Evolutionary conservation across 768 basidiomycete genomes (phyloP).

Genomic region (Agrocybe pediades): DNA sequence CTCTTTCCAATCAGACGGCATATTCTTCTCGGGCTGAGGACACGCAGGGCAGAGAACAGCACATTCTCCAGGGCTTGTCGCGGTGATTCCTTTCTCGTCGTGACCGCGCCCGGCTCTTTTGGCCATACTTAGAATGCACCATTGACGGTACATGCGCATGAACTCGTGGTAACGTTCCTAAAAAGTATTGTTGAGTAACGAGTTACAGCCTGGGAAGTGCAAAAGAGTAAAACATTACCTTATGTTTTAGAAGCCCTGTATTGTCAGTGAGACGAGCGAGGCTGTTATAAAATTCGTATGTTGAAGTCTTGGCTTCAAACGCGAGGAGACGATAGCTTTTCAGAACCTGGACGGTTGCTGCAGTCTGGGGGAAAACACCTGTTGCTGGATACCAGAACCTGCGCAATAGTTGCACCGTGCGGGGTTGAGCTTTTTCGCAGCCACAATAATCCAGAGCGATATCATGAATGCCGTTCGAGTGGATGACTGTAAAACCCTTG

Average conservation of each 20-base stretch:
- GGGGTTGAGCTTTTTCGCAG: conserved; percentile 17
- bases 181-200: not conserved
- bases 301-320: conserved; percentile 31
- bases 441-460: conserved; percentile 34
- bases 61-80: conserved; percentile 16
- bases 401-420: conserved; percentile 32
- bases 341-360: conserved; percentile 29
- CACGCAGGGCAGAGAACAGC: conserved; percentile 25
- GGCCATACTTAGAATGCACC: conserved; percentile 17
- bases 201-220: not conserved
- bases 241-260: conserved; percentile 17
- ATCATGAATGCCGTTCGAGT: conserved; percentile 30
- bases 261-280: conserved; percentile 30
- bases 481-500: conserved; percentile 32
- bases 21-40: conserved; percentile 20
- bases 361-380: conserved; percentile 23
- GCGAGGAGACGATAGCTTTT: conserved; percentile 31
- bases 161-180: conserved; percentile 20
- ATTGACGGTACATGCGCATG: conserved; percentile 18
- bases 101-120: conserved; percentile 19
- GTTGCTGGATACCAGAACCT: conserved; percentile 31
- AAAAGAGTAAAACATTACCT: not conserved
- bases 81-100: conserved; percentile 5
- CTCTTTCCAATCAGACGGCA: conserved; percentile 16
- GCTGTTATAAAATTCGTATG: conserved; percentile 30